Base-by-base conservation (phyloP, 164 flowering plant species). In the Magnolia officinalis region DNA sequence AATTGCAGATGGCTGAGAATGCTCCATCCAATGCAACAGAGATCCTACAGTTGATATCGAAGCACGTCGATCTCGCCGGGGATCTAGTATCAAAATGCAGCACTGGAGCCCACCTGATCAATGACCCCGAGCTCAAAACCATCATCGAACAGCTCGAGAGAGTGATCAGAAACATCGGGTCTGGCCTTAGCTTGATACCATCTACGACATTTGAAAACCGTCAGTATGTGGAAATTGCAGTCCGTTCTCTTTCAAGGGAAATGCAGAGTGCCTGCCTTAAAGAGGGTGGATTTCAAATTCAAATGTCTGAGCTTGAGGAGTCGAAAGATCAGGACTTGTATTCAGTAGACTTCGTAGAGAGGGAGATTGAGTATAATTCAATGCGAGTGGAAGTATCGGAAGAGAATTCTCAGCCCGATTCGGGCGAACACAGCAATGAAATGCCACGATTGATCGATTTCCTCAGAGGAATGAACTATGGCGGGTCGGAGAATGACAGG, bases 301-400 rank as follows among this genome's bases (percentile, higher is more conserved):
- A 68, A 55, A 77, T 73, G 26, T 68, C 51, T 18, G 64, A 73
- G n/a, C 19, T 31, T 13, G 75, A 73, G 75, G 72, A 83, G 24
- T 23, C 37, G 50, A 72, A 72, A 52, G 50, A 50, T 50, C 16
- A 73, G n/a, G 45, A 13, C 9, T 4, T 59, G 67, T 50, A 63
- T 14, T 51, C 63, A 1, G 52, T 76, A 49, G 77, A 81, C 61
- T 31, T 66, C 49, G 71, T 16, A 21, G 73, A 61, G 16, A 26
- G 20, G 73, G 88, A 87, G 76, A 80, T 82, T 75, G 92, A 90
- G 78, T 86, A 87, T n/a, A 87, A 83, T 83, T 50, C 94, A 6
- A 24, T 83, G 18, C 65, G 72, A 66, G 23, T 70, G 1, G 86
- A 86, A 16, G 63, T 74, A 73, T 78, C 81, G 19, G 75, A 31